Base-by-base conservation (phyloP, 768 basidiomycete species). In the Scleroderma bovista region DNA sequence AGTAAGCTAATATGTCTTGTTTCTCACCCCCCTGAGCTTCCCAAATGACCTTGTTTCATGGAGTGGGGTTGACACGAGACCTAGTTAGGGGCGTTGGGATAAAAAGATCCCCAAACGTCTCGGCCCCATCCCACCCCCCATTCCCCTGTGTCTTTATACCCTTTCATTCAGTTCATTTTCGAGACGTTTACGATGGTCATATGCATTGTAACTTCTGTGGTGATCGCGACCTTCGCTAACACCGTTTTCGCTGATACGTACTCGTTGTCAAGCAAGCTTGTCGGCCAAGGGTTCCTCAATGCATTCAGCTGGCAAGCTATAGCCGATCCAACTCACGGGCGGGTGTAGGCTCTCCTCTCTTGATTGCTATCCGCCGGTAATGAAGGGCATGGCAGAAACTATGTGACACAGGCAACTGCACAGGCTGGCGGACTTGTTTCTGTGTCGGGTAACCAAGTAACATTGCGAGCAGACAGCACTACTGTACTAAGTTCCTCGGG, bases 341-440 rank as follows among this genome's bases (percentile, higher is more conserved):
- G 65, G 31, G 65, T 67, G 64, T 65, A 53, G 22, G 65, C 48
- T 10, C n/a, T 31, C 6, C 2, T 4, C 13, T 10, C 17, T 31
- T 23, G 12, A 26, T 20, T 1, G 6, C 11, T 1, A 8, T 16
- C 46, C 7, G 15, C 42, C 46, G 10, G 22, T 20, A 26, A 8
- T 57, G 13, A 54, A 11, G 19, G 22, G 22, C 34, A 29, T 19
- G 2, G 34, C 43, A 76, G 72, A 33, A 70, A 72, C 51, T 79
- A 78, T 50, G 73, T 79, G 48, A 54, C 60, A 52, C 64, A 74
- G 48, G 61, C 63, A 2, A 80, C 79, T 0, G 84, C 86, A 0
- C 51, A 69, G 22, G 64, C 68, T 12, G 61, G 74, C 44, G 84
- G 86, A 56, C 60, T 88, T 44, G 84, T 81, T 3, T 83, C 69